phyloP scores from a whole-genome alignment of 1,284 basidiomycete genomes.

The Microstroma glucosiphilum region DNA sequence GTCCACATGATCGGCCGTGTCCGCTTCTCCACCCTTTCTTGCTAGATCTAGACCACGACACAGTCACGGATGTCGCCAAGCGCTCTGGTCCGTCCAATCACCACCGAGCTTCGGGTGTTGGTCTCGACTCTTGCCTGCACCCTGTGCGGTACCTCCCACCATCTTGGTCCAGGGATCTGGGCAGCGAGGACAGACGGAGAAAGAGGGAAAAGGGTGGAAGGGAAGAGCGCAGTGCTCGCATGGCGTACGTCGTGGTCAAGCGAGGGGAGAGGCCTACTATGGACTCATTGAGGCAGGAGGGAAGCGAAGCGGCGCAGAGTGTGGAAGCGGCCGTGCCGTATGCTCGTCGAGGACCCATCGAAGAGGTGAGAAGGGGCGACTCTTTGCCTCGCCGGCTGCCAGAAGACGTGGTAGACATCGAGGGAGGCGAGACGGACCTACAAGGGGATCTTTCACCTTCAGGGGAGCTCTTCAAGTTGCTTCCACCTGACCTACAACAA shows the following conservation, averaged over 20 bases:
- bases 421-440: constrained; percentile 9
- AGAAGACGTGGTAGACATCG: constrained; percentile 15
- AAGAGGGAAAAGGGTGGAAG: constrained; percentile 31
- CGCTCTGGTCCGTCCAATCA: neutral
- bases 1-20: constrained; percentile 83
- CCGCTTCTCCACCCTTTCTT: constrained; percentile 58
- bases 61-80: neutral
- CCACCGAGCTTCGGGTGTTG: neutral
- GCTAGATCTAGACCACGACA: constrained; percentile 6
- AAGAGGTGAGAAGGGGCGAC: constrained; percentile 20
- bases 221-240: constrained; percentile 78
- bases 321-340: constrained; percentile 15
- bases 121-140: neutral
- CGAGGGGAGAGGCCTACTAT: constrained; percentile 65
- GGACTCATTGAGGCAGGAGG: neutral
- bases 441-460: neutral
- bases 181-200: constrained; percentile 3
- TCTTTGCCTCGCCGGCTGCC: constrained; percentile 13
- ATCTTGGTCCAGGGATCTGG: neutral
- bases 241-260: constrained; percentile 83
- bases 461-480: constrained; percentile 21
- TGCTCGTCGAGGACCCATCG: constrained; percentile 33
- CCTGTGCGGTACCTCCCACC: constrained; percentile 6
- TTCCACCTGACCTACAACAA: constrained; percentile 25
- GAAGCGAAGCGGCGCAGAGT: neutral